Percentiles rank a stretch among this genome's conserved stretches.
phyloP scores from a whole-genome alignment of 1,284 basidiomycete genomes.

The Cutaneotrichosporon sp. region DNA sequence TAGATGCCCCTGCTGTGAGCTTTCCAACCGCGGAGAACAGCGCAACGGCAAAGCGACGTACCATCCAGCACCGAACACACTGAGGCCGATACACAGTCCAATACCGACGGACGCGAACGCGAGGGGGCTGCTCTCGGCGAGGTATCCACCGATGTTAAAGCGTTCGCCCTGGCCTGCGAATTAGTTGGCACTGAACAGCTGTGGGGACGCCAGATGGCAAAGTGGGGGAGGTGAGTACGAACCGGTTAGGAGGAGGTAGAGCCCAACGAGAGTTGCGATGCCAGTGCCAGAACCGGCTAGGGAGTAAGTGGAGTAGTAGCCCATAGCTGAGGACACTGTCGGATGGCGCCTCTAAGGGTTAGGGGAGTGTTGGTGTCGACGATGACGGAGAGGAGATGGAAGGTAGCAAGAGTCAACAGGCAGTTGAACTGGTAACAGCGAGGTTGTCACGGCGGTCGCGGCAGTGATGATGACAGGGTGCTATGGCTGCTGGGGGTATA shows the following conservation, averaged over 20 bases:
- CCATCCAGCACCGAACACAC: conserved; percentile 94
- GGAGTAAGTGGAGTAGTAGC: conserved; percentile 4
- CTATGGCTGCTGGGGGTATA: too few species aligned
- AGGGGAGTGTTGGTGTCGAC: not conserved
- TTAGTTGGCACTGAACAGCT: too few species aligned
- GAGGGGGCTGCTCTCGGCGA: conserved; percentile 90
- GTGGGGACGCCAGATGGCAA: too few species aligned
- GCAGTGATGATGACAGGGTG: too few species aligned
- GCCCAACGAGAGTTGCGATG: conserved; percentile 51
- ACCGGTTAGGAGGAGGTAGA: conserved; percentile 86
- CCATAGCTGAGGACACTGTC: conserved; percentile 10
- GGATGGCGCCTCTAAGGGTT: not conserved
- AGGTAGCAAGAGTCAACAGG: too few species aligned
- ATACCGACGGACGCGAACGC: conserved; percentile 88
- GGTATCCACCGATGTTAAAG: conserved; percentile 87
- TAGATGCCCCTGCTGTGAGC: conserved; percentile 81
- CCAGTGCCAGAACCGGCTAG: not conserved
- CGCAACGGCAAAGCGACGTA: conserved; percentile 55
- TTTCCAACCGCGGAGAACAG: too few species aligned
- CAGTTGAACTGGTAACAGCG: too few species aligned
- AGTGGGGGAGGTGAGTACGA: conserved; percentile 13
- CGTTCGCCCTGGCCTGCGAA: conserved; percentile 74
- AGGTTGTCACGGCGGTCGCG: too few species aligned
- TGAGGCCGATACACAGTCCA: conserved; percentile 87
- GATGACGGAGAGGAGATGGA: not conserved